A percentile compares a stretch with the other conserved stretches of the same genome.
phyloP scores from a whole-genome alignment of 805 yeast species.

The Lipomyces yamanashiensis region DNA sequence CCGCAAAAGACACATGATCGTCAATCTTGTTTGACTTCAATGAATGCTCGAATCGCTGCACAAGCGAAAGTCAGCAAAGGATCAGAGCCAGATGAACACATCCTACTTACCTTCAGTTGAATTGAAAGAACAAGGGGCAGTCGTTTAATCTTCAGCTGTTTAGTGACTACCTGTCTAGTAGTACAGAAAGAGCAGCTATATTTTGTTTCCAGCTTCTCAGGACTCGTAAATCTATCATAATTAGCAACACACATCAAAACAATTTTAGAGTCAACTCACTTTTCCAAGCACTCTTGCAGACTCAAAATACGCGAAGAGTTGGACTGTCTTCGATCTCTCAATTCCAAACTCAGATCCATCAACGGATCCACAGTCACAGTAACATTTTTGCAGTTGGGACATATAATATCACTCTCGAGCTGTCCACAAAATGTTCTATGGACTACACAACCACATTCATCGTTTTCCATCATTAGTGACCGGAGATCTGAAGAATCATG shows the following conservation, averaged over 20 bases:
- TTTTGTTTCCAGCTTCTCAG: constrained; percentile 74
- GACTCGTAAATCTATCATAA: constrained; percentile 72
- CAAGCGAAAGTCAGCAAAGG: background rate
- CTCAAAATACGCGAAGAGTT: constrained; percentile 22
- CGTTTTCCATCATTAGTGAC: background rate
- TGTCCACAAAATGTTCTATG: constrained; percentile 85
- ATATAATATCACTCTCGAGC: constrained; percentile 76
- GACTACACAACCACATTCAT: constrained; percentile 71
- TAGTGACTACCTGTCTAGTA: constrained; percentile 65
- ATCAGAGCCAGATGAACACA: background rate
- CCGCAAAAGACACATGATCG: constrained; percentile 71
- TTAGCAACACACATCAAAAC: constrained; percentile 48
- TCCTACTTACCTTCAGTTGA: constrained; percentile 62
- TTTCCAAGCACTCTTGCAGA: constrained; percentile 43
- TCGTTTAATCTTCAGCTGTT: constrained; percentile 68
- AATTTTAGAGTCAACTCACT: constrained; percentile 8
- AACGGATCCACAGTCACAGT: constrained; percentile 85
- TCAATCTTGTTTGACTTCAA: constrained; percentile 70
- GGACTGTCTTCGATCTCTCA: constrained; percentile 28
- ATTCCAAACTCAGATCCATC: constrained; percentile 74
- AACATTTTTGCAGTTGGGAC: constrained; percentile 66
- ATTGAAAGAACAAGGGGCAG: constrained; percentile 80
- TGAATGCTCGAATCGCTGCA: constrained; percentile 60
- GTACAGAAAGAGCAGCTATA: constrained; percentile 74
- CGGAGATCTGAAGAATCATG: constrained; percentile 50